Percentiles rank a stretch among this genome's conserved stretches.
Conservation (phyloP, 2,329 filamentous ascomycete species). For the Dothideomycetes sp. region DNA sequence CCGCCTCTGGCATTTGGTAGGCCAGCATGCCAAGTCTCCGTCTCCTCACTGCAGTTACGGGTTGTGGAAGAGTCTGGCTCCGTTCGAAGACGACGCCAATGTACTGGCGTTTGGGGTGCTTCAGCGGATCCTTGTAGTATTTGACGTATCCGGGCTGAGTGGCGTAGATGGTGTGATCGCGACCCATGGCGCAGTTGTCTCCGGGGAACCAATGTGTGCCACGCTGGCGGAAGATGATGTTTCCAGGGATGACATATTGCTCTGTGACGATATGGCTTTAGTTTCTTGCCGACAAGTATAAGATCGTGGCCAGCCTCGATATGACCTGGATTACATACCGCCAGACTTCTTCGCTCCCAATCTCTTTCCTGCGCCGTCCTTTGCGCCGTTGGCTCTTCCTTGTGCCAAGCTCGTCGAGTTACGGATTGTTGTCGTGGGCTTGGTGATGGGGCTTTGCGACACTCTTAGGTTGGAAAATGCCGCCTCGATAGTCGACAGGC, state of each 20-base stretch:
- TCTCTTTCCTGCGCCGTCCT: constrained; percentile 69
- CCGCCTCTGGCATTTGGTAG: constrained; percentile 23
- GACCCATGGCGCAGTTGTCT: constrained; percentile 89
- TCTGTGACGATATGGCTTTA: constrained; percentile 38
- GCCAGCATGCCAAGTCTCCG: constrained; percentile 66
- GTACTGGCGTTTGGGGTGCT: constrained; percentile 80
- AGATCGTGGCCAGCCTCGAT: background rate
- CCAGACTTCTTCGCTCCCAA: constrained; percentile 88
- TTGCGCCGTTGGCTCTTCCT: constrained; percentile 58
- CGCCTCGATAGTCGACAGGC: constrained; percentile 13
- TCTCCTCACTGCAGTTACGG: constrained; percentile 59
- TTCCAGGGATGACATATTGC: constrained; percentile 87
- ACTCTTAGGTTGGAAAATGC: constrained; percentile 21
- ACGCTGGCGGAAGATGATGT: constrained; percentile 96
- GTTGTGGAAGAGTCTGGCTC: constrained; percentile 66
- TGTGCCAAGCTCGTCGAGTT: constrained; percentile 55
- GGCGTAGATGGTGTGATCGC: constrained; percentile 92
- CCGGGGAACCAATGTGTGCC: constrained; percentile 91
- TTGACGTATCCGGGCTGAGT: constrained; percentile 81
- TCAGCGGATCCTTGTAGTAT: constrained; percentile 82
- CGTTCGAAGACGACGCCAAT: constrained; percentile 88
- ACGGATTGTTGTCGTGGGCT: constrained; percentile 27
- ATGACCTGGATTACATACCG: constrained; percentile 41
- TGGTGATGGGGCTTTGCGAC: constrained; percentile 12
- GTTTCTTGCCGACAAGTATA: background rate